Percentiles rank a stretch among this genome's conserved stretches.
Evolutionary conservation across 2,329 filamentous ascomycete genomes (phyloP).

Genomic region (Acrodontium crateriforme): DNA sequence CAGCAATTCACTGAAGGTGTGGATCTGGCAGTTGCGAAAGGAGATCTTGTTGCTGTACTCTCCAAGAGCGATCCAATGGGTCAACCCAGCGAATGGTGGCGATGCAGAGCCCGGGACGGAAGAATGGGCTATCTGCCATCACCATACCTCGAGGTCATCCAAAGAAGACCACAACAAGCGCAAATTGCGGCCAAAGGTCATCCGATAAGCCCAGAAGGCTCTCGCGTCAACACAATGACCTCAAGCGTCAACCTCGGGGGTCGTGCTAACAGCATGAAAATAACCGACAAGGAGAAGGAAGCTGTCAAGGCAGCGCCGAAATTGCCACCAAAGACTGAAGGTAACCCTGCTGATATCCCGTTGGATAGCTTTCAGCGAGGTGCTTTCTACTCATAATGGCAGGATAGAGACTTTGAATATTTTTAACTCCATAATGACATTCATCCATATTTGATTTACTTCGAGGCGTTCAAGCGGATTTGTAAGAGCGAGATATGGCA

Average conservation of each 20-base stretch:
- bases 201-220: constrained; percentile 30
- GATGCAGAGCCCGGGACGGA: constrained; percentile 78
- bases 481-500: neutral
- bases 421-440: too few species aligned
- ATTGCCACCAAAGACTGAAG: constrained; percentile 35
- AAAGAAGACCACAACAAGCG: constrained; percentile 36
- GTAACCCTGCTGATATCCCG: constrained; percentile 50
- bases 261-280: constrained; percentile 31
- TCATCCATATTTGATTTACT: too few species aligned
- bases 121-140: constrained; percentile 83
- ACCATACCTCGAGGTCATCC: constrained; percentile 72
- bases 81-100: constrained; percentile 93
- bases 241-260: constrained; percentile 25
- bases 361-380: constrained; percentile 61
- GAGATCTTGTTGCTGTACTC: constrained; percentile 86
- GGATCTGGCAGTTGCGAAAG: constrained; percentile 85
- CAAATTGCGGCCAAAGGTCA: constrained; percentile 32
- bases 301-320: constrained; percentile 15
- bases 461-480: constrained; percentile 5
- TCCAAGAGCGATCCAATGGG: constrained; percentile 86
- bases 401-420: constrained; percentile 1
- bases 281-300: constrained; percentile 27
- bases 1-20: constrained; percentile 45
- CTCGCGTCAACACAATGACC: constrained; percentile 43
- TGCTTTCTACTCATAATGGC: constrained; percentile 46